Conservation (phyloP, 1,139 yeast genomes). For the Yamadazyma taylorii region DNA sequence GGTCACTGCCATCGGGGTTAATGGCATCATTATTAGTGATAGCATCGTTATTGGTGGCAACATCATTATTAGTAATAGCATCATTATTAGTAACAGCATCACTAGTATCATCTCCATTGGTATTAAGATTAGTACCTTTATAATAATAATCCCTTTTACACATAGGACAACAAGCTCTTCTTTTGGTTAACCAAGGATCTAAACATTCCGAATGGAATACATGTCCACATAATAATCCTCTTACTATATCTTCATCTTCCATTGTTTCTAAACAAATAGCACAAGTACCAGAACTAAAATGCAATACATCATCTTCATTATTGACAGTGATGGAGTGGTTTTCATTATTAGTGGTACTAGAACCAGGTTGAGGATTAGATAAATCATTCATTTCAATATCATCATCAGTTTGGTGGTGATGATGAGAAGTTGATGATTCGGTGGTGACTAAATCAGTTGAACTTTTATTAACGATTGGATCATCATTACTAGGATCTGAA, state of each 20-base stretch:
- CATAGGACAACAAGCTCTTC: slow-evolving; percentile 83
- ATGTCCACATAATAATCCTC: slow-evolving; percentile 81
- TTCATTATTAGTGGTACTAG: neutral
- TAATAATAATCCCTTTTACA: slow-evolving; percentile 72
- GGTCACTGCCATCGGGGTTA: slow-evolving; percentile 13
- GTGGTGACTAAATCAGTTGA: neutral
- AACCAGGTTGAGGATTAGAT: neutral
- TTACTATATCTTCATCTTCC: slow-evolving; percentile 61
- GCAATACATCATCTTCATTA: slow-evolving; percentile 32
- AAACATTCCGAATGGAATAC: slow-evolving; percentile 79
- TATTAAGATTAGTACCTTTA: slow-evolving; percentile 29
- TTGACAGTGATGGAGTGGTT: neutral
- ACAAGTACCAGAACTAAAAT: slow-evolving; percentile 71
- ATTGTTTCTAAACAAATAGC: slow-evolving; percentile 75
- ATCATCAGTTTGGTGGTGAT: too few relatives aligned
- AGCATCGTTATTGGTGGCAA: slow-evolving; percentile 7
- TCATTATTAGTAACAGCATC: slow-evolving; percentile 3
- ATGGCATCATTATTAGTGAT: slow-evolving; percentile 5
- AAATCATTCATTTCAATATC: slow-evolving; percentile 9
- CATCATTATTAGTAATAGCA: slow-evolving; percentile 4
- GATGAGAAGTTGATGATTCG: neutral
- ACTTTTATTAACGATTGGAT: neutral
- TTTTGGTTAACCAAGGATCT: slow-evolving; percentile 77
- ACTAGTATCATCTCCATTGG: slow-evolving; percentile 5
- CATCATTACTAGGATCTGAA: slow-evolving; percentile 2